Evolutionary conservation across 83 land plant species (phyloP).

Genomic region (Picea abies): DNA sequence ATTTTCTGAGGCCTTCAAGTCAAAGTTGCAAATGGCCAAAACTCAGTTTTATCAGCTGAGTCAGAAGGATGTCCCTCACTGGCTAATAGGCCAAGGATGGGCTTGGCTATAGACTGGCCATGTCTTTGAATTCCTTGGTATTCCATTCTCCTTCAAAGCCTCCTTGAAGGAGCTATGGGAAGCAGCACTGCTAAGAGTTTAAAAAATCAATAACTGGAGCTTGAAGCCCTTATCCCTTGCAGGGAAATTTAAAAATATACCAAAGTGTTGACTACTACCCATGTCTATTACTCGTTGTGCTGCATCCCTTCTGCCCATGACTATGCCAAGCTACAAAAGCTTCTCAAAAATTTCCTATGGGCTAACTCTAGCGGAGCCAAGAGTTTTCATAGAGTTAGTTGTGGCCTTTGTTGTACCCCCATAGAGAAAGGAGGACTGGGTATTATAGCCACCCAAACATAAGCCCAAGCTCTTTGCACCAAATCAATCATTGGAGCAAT

Average conservation of each 20-base stretch:
- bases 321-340: too few species aligned
- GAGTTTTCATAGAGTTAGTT: neutral
- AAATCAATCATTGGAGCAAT: neutral
- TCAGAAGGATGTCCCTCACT: too few species aligned
- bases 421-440: neutral
- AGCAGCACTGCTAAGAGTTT: too few species aligned
- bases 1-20: too few species aligned
- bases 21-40: too few species aligned
- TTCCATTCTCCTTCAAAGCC: too few species aligned
- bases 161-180: too few species aligned
- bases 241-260: neutral
- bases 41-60: too few species aligned
- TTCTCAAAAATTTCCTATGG: neutral
- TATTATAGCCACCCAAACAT: neutral
- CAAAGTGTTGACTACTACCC: neutral
- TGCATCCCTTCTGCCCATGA: neutral
- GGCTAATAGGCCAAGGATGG: too few species aligned
- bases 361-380: neutral
- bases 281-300: neutral
- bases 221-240: neutral
- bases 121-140: too few species aligned
- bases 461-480: neutral
- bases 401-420: neutral
- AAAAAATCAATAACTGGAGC: too few species aligned
- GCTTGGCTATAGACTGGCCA: too few species aligned